phyloP scores from a whole-genome alignment of 2,329 filamentous ascomycete species.

The Diaporthe humulicola region DNA sequence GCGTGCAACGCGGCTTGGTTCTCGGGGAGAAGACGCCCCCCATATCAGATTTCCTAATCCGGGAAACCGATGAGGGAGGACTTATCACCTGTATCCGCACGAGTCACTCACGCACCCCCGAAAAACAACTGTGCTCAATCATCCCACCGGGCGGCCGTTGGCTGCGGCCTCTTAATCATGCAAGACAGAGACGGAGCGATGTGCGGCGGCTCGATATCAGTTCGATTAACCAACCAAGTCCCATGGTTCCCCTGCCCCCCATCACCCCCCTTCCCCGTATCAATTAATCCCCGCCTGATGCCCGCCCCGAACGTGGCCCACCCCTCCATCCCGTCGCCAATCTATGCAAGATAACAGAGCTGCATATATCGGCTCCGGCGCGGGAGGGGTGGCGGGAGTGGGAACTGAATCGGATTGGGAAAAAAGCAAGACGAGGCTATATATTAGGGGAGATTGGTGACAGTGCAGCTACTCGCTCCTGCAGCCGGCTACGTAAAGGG shows the following conservation, averaged over 20 bases:
- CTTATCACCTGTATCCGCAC: neutral
- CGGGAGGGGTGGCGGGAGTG: neutral
- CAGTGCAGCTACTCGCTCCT: slow-evolving; percentile 4
- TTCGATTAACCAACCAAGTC: neutral
- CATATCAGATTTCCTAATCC: neutral
- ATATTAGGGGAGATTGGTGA: neutral
- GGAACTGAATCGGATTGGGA: neutral
- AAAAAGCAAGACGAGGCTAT: neutral
- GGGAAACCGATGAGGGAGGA: neutral
- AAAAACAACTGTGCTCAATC: neutral
- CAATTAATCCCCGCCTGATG: neutral
- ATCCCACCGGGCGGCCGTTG: neutral
- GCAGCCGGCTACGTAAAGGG: slow-evolving; percentile 14
- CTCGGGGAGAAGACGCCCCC: neutral
- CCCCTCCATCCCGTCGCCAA: slow-evolving; percentile 2
- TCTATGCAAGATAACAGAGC: slow-evolving; percentile 31
- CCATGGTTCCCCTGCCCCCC: neutral
- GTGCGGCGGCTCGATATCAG: slow-evolving; percentile 7
- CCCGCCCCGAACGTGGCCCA: slow-evolving; percentile 5
- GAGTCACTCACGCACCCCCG: neutral
- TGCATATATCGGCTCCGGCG: slow-evolving; percentile 10
- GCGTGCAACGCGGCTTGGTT: neutral
- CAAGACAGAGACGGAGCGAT: neutral
- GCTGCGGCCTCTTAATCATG: slow-evolving; percentile 4
- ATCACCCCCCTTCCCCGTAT: neutral